A percentile compares a stretch with the other conserved stretches of the same genome.
Conservation (phyloP, 2,329 filamentous ascomycete genomes). For the Penicillium capsulatum region DNA sequence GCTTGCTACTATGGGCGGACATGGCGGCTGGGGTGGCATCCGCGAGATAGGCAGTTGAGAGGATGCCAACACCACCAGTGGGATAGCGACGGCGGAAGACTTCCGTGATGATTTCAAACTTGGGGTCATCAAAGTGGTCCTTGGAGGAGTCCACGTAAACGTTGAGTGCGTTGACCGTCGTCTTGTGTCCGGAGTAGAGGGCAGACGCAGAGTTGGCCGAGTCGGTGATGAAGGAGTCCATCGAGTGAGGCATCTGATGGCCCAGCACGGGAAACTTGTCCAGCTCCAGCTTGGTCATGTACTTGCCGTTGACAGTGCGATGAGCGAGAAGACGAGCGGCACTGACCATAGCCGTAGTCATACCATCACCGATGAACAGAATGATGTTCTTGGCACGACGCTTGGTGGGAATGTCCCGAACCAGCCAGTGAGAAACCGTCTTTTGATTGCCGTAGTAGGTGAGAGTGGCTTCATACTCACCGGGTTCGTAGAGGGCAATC, state of each 20-base stretch:
- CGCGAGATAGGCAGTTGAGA: slow-evolving; percentile 69
- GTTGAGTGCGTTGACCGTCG: slow-evolving; percentile 74
- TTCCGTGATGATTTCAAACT: slow-evolving; percentile 72
- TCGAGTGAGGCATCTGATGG: slow-evolving; percentile 84
- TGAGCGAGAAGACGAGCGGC: slow-evolving; percentile 77
- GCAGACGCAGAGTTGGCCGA: slow-evolving; percentile 80
- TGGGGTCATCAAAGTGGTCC: slow-evolving; percentile 74
- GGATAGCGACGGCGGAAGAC: slow-evolving; percentile 65
- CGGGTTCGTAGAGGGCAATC: slow-evolving; percentile 71
- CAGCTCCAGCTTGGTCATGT: slow-evolving; percentile 69
- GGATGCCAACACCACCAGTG: slow-evolving; percentile 59
- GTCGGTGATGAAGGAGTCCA: slow-evolving; percentile 82
- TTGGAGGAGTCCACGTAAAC: slow-evolving; percentile 75
- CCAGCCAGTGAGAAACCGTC: slow-evolving; percentile 71
- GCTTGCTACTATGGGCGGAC: slow-evolving; percentile 66
- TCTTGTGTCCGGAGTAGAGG: slow-evolving; percentile 79
- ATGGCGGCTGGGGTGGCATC: slow-evolving; percentile 79
- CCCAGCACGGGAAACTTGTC: slow-evolving; percentile 82
- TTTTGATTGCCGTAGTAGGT: slow-evolving; percentile 68
- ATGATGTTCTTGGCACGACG: slow-evolving; percentile 81
- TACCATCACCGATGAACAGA: slow-evolving; percentile 72
- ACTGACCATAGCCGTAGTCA: slow-evolving; percentile 50
- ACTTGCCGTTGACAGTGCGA: slow-evolving; percentile 79
- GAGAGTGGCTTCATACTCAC: slow-evolving; percentile 71
- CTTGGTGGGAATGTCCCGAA: slow-evolving; percentile 64